Conservation (phyloP, 345 rosid species). For the Syzygium oleosum region DNA sequence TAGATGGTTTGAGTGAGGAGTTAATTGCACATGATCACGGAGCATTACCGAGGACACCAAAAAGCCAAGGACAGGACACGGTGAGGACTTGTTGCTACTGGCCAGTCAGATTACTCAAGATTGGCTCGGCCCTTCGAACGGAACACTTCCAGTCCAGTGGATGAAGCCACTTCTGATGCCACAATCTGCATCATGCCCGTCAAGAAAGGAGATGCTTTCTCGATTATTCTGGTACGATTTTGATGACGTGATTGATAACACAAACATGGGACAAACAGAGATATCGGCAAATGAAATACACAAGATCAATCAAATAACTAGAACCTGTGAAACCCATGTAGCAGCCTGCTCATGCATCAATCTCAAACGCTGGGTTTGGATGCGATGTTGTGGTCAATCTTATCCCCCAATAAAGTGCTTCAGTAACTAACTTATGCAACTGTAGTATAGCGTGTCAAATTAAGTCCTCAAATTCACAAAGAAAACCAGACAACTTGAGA, state of each 20-base stretch:
- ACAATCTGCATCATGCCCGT: not conserved
- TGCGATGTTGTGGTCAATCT: not conserved
- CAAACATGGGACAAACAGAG: not conserved
- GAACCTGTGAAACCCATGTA: not conserved
- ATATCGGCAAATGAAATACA: not conserved
- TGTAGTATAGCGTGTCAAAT: not conserved
- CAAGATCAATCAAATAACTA: not conserved
- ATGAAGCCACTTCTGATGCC: not conserved
- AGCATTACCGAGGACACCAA: not conserved
- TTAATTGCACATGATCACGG: not conserved
- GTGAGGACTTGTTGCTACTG: not conserved
- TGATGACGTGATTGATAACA: not conserved
- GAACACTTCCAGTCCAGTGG: not conserved
- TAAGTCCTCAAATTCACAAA: not conserved
- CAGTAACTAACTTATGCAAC: not conserved
- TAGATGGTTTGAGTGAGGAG: not conserved
- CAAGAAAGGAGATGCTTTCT: not conserved
- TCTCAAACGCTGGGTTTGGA: not conserved
- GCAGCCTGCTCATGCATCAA: not conserved
- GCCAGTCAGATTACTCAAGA: not conserved
- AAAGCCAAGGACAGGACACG: not conserved
- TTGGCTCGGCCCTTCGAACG: not conserved
- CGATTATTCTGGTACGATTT: not conserved
- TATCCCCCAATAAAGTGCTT: not conserved
- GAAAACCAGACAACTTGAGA: not conserved